These are phyloP conservation scores for Cercis canadensis DNA, from an alignment of 306 rosid species.

Conservation along the genomic window DNA sequence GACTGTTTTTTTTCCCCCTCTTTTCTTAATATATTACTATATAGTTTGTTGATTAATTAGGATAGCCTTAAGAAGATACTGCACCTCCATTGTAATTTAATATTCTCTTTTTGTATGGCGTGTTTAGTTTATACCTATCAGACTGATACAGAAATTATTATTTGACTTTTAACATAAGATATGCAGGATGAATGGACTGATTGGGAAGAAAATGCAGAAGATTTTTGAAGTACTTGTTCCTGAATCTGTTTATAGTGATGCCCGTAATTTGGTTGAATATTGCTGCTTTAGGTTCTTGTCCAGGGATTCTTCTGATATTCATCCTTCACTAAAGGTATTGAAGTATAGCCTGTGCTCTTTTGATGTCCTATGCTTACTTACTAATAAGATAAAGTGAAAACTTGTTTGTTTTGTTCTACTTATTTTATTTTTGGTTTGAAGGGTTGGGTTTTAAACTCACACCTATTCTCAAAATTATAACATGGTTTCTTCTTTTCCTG, in stretches of 20 bases:
- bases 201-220: constrained; percentile 88
- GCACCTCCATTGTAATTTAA: neutral
- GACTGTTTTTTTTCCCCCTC: neutral
- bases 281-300: constrained; percentile 99
- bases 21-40: neutral
- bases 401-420: neutral
- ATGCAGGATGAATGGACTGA: constrained; percentile 98
- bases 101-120: constrained; percentile 27
- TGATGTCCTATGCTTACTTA: no score
- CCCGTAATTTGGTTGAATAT: constrained; percentile 91
- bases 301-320: constrained; percentile 79
- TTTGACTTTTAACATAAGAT: constrained; percentile 66
- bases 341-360: no score
- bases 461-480: neutral
- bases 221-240: constrained; percentile 87
- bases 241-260: constrained; percentile 65
- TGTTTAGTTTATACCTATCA: constrained; percentile 40
- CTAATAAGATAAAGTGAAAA: no score
- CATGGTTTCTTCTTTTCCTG: neutral
- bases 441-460: neutral
- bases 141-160: constrained; percentile 47
- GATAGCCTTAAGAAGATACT: neutral
- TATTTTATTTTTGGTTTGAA: constrained; percentile 8
- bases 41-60: neutral
- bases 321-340: constrained; percentile 86